Evolutionary conservation across 257 asterid species (phyloP), one percentile per base, ranked within the genome.

Genomic region (Solanum sejunctum): DNA sequence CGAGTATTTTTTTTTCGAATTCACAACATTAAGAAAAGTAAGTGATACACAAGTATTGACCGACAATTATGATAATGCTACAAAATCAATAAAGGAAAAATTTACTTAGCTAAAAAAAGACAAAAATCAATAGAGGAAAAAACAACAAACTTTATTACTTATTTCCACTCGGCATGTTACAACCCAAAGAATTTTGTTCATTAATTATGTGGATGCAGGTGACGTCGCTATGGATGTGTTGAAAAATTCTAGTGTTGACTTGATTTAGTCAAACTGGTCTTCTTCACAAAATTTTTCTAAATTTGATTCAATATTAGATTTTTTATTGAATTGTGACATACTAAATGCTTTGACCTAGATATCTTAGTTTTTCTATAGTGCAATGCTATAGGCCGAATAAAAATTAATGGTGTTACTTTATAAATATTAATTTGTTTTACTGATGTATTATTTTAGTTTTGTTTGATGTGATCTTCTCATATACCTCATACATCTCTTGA

Each of bases 231-330:
- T 45, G 43, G 36, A 60, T 21, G 54, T 17, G 10, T 70, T 13
- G 21, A 11, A 70, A 60, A 41, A 70, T 0, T 18, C 23, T 41
- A 39, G 9, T 17, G 54, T 36, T 69, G 78, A 55, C 78, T 36
- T 17, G 5, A 20, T 36, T 69, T 69, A 16, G 52, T 82, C 54
- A 21, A 39, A 16, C 28, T 10, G 5, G 28, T 80, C 75, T 80
- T 86, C 73, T n/a, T 57, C 47, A n/a, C 26, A 80, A 61, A 85
- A 86, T 83, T 84, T 86, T 32, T 13, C 41, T 18, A 8, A 36
- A 8, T 8, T 17, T 63, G 21, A 39, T 32, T 2, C 70, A 18
- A 73, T 45, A 21, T 36, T 39, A 54, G 90, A 92, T 90, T 86
- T 87, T 83, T 82, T 57, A 83, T 45, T 45, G 2, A 54, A 36